A percentile compares a stretch with the other conserved stretches of the same genome.
Conservation (phyloP, 1,284 basidiomycete genomes). For the Prillingera fragicola region DNA sequence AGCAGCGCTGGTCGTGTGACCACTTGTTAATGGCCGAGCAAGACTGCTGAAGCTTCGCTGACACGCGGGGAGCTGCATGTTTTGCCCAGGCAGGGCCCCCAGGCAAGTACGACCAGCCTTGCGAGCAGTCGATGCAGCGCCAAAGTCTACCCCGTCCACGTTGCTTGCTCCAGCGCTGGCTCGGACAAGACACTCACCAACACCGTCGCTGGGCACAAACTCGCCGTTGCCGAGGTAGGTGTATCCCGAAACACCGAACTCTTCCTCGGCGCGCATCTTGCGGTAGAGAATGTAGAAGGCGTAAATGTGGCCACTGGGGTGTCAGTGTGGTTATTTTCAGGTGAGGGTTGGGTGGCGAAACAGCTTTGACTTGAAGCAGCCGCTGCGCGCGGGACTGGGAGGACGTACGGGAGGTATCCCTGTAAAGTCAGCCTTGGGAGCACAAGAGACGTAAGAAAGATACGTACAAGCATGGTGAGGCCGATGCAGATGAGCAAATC, state of each 20-base stretch:
- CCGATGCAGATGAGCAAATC: conserved; percentile 73
- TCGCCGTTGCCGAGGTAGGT: conserved; percentile 46
- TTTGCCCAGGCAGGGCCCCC: too few relatives aligned
- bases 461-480: conserved; percentile 22
- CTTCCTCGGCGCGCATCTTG: conserved; percentile 65
- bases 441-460: not conserved
- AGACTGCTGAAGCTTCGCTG: too few relatives aligned
- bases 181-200: too few relatives aligned
- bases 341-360: not conserved
- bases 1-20: too few relatives aligned
- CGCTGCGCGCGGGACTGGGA: not conserved
- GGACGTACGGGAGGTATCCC: conserved; percentile 26
- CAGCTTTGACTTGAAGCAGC: too few relatives aligned
- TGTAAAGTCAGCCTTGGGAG: conserved; percentile 5
- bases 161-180: too few relatives aligned
- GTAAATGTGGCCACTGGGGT: conserved; percentile 47
- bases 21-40: too few relatives aligned
- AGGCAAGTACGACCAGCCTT: too few relatives aligned
- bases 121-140: too few relatives aligned
- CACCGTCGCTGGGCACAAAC: conserved; percentile 25
- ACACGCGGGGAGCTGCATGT: too few relatives aligned
- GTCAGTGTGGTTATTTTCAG: not conserved
- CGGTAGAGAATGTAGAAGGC: conserved; percentile 51
- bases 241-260: conserved; percentile 64
- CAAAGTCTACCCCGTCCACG: too few relatives aligned